phyloP scores from a whole-genome alignment of 2,329 filamentous ascomycete genomes.

The Cercospora sp. region DNA sequence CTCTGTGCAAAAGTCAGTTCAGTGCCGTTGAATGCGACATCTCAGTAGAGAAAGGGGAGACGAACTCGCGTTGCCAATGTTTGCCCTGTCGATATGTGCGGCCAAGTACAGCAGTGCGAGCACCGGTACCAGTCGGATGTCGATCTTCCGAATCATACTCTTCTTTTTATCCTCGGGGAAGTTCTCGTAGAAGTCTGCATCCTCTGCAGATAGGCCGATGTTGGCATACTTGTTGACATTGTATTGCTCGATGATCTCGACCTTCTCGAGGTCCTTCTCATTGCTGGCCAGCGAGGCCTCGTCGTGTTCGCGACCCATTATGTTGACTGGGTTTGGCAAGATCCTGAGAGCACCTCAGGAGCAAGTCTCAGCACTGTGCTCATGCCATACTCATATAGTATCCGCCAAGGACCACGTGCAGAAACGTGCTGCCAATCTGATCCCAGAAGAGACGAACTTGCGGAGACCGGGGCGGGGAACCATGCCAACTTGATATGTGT shows the following conservation, averaged over 20 bases:
- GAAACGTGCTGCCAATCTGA: background rate
- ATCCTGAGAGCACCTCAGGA: background rate
- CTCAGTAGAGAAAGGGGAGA: too few species aligned
- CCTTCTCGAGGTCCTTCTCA: slow-evolving; percentile 29
- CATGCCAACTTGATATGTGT: background rate
- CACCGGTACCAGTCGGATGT: background rate
- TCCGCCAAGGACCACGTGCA: background rate
- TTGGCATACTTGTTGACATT: slow-evolving; percentile 28
- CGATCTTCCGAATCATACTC: background rate
- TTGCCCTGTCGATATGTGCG: background rate
- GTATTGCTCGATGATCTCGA: slow-evolving; percentile 23
- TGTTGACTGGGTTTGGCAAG: background rate
- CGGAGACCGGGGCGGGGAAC: background rate
- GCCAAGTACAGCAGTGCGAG: background rate
- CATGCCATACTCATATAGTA: background rate
- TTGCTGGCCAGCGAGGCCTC: slow-evolving; percentile 23
- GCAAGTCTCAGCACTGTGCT: background rate
- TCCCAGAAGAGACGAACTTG: background rate
- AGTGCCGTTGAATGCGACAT: too few species aligned
- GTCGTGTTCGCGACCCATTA: background rate
- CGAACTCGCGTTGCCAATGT: background rate
- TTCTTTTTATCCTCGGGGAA: background rate
- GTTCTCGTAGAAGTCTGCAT: slow-evolving; percentile 29
- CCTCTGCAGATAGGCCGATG: slow-evolving; percentile 26
- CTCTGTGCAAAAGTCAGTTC: too few species aligned